These are phyloP conservation scores for Apostasia ramifera DNA, from an alignment of 106 monocot species.

Conservation along the genomic window DNA sequence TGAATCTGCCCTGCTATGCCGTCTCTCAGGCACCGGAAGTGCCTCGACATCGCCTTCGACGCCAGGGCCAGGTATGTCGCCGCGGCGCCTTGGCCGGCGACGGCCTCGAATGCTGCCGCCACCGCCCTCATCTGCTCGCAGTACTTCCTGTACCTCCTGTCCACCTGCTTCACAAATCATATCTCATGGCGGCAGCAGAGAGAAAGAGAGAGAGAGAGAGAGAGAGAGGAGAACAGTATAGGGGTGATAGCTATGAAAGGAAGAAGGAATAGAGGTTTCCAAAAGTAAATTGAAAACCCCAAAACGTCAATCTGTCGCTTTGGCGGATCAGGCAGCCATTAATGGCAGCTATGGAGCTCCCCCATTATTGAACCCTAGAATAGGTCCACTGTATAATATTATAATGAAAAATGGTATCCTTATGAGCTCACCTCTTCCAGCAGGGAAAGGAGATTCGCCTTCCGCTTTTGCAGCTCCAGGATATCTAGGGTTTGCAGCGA, in stretches of 20 bases:
- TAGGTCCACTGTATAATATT: too few relatives aligned
- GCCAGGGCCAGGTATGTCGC: conserved; percentile 55
- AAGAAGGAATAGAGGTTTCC: conserved; percentile 50
- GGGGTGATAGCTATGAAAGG: conserved; percentile 30
- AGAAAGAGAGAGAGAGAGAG: too few relatives aligned
- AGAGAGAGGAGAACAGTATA: too few relatives aligned
- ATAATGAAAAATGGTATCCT: background rate
- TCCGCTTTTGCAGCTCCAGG: conserved; percentile 44
- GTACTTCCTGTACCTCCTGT: conserved; percentile 63
- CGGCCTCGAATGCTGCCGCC: conserved; percentile 56
- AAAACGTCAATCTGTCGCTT: conserved; percentile 24
- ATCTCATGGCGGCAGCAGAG: background rate
- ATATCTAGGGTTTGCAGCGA: conserved; percentile 28
- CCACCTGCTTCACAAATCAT: conserved; percentile 35
- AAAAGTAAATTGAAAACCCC: conserved; percentile 31
- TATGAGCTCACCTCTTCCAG: conserved; percentile 51
- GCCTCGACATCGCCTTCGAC: conserved; percentile 80
- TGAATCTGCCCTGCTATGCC: conserved; percentile 58
- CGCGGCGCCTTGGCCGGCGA: conserved; percentile 61
- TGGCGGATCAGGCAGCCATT: conserved; percentile 22
- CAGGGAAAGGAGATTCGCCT: conserved; percentile 37
- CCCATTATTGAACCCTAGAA: conserved; percentile 20
- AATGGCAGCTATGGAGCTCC: conserved; percentile 12
- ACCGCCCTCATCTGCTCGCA: conserved; percentile 70
- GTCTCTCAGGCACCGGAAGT: conserved; percentile 72